These are phyloP conservation scores for Picochlorum sp. DNA, from an alignment of 139 green algal genomes.

Conservation along the genomic window DNA sequence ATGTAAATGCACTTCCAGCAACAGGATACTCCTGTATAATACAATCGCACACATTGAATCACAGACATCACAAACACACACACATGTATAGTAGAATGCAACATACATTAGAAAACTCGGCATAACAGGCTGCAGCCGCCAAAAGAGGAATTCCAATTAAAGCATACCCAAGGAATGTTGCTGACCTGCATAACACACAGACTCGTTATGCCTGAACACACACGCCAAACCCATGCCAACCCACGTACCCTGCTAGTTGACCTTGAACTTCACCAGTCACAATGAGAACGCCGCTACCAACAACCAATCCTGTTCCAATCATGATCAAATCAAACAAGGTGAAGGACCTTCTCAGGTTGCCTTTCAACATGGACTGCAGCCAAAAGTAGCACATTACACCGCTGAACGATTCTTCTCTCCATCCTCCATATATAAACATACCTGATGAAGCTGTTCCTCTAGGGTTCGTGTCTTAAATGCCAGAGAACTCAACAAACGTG, in stretches of 20 bases:
- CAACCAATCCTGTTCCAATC: constrained; percentile 24
- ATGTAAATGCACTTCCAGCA: constrained; percentile 24
- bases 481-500: constrained; percentile 13
- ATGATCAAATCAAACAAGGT: constrained; percentile 18
- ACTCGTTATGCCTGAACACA: background rate
- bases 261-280: constrained; percentile 16
- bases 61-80: background rate
- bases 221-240: background rate
- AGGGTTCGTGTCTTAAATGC: constrained; percentile 25
- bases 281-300: constrained; percentile 15
- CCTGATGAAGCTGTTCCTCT: constrained; percentile 31
- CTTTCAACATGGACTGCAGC: constrained; percentile 23
- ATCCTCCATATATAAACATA: background rate
- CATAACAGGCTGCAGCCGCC: constrained; percentile 21
- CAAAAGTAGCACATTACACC: background rate
- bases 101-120: constrained; percentile 20
- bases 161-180: constrained; percentile 20
- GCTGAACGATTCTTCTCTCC: background rate
- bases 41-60: background rate
- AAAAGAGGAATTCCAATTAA: constrained; percentile 9
- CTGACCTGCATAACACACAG: constrained; percentile 8
- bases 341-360: constrained; percentile 18
- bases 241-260: constrained; percentile 16
- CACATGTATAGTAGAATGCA: background rate
- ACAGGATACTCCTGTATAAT: constrained; percentile 20